Base-by-base conservation (phyloP, 106 monocot species). In the Dendrobium chrysotoxum region DNA sequence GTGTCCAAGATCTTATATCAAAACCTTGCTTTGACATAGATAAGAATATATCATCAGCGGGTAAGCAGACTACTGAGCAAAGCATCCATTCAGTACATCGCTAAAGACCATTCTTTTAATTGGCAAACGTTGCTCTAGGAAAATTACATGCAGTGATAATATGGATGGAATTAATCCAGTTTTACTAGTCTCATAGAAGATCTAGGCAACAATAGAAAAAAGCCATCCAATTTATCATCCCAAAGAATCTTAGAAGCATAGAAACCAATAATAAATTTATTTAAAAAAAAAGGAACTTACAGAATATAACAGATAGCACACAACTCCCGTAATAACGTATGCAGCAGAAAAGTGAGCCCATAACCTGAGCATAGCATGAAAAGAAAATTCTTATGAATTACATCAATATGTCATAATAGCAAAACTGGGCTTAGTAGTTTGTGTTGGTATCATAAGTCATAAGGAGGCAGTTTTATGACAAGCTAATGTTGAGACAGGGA, bases 321-420 rank as follows among this genome's bases (percentile, higher is more conserved):
- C 86, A 84, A 88, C 84, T 84, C 83, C 90, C 57, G 91, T 95
- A 72, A 99, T 88, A 79, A 91, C 25, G 81, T 99, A 99, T 84
- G 88, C 99, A 84, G 99, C 95, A 76, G 89, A 88, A 77, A 99
- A 99, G 80, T 99, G 99, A 88, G 90, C 67, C 99, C 99, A 99
- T 83, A 99, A 85, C 94, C 99, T 99, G 95, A 66, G 77, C 84
- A 88, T 15, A 74, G 5, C 39, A 74, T 42, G 20, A 42, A 40
- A 74, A 21, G 7, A 71, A 74, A 74, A 74, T n/a, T 5, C 35
- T 3, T 70, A 31, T 31, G 16, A 70, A 70, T 70, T 76, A 42
- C 75, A 76, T 25, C 75, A 42, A 76, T 45, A 75, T 9, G n/a
- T 23, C 25, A 42, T 25, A 70, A 42, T 25, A 70, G 35, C 16